A percentile compares a stretch with the other conserved stretches of the same genome.
Evolutionary conservation across 1,284 basidiomycete species (phyloP).

Genomic region (Neonothopanus nambi): DNA sequence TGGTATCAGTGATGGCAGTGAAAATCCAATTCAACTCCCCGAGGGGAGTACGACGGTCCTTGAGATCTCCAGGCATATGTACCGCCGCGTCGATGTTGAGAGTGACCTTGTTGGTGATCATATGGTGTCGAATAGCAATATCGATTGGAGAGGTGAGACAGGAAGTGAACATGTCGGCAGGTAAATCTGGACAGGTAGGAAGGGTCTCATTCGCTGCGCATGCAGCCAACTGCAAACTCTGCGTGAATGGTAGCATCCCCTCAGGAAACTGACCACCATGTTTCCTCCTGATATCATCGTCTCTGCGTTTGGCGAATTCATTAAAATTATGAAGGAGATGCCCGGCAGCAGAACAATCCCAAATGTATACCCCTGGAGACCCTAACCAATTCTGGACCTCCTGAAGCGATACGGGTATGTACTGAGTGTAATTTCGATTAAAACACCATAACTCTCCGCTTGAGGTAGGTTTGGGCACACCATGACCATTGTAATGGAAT

Average conservation of each 20-base stretch:
- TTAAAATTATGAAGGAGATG: constrained; percentile 93
- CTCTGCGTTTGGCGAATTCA: constrained; percentile 82
- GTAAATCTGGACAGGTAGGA: constrained; percentile 94
- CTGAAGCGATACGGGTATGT: constrained; percentile 94
- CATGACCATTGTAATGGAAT: constrained; percentile 99
- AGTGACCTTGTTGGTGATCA: constrained; percentile 84
- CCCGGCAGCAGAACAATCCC: constrained; percentile 97
- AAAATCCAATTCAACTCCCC: constrained; percentile 99
- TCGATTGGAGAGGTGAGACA: constrained; percentile 98
- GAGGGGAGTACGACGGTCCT: constrained; percentile 92
- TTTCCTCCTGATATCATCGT: constrained; percentile 70
- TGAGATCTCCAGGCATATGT: constrained; percentile 94
- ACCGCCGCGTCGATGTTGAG: constrained; percentile 91
- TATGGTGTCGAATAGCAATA: constrained; percentile 93
- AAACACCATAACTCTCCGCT: constrained; percentile 99
- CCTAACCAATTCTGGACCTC: constrained; percentile 92
- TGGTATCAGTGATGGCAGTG: constrained; percentile 97
- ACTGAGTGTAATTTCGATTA: constrained; percentile 97
- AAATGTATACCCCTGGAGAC: constrained; percentile 96
- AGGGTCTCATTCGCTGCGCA: constrained; percentile 91
- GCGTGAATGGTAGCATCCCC: constrained; percentile 75
- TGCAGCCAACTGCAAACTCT: constrained; percentile 94
- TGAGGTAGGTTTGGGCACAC: constrained; percentile 94
- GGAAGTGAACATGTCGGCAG: constrained; percentile 96
- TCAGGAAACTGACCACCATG: constrained; percentile 63